Conservation (phyloP, 2,329 filamentous ascomycete genomes). For the Pseudofabraea citricarpa region DNA sequence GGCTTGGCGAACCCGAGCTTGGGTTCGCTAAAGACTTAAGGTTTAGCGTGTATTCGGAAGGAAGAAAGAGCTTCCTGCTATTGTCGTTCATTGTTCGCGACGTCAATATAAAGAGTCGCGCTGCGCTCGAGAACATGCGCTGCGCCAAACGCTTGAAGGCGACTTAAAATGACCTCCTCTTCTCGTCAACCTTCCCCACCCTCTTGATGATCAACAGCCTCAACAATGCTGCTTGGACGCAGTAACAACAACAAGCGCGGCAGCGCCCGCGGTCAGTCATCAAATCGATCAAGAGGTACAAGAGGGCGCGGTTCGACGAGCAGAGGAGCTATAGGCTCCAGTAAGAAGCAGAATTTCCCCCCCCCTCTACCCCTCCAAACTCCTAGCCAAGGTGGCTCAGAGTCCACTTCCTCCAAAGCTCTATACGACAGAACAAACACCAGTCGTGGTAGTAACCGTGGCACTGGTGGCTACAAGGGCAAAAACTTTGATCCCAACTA, state of each 20-base stretch:
- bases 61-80: no score
- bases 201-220: constrained; percentile 23
- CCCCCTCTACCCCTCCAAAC: constrained; percentile 5
- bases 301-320: constrained; percentile 25
- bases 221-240: constrained; percentile 23
- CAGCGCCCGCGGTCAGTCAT: constrained; percentile 18
- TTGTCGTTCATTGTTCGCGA: no score
- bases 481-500: constrained; percentile 4
- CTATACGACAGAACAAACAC: constrained; percentile 13
- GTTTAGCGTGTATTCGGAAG: no score
- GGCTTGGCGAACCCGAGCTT: no score
- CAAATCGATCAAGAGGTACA: constrained; percentile 24
- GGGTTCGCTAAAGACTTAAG: no score
- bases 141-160: background rate
- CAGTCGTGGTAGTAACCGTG: constrained; percentile 1
- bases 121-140: no score
- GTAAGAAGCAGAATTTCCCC: constrained; percentile 19
- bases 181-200: constrained; percentile 12
- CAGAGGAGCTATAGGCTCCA: constrained; percentile 27
- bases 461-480: constrained; percentile 9
- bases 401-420: background rate
- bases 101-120: no score
- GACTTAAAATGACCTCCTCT: constrained; percentile 11
- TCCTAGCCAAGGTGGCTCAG: background rate
- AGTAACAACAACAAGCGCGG: constrained; percentile 17